Conservation (phyloP, 2,329 filamentous ascomycete genomes). For the Coniella lustricola region DNA sequence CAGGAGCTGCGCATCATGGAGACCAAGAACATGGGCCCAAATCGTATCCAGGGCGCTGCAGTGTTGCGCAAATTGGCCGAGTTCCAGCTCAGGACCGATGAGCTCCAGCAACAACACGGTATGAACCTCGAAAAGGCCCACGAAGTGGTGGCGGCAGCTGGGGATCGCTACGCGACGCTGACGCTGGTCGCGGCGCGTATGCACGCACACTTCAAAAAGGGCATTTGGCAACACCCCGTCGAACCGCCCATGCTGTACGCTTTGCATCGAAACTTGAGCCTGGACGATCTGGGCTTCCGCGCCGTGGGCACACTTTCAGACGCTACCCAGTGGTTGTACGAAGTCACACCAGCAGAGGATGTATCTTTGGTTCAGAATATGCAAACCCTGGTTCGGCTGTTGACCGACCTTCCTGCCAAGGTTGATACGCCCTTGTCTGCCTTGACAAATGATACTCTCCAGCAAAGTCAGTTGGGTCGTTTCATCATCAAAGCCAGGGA, state of each 20-base stretch:
- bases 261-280: constrained; percentile 57
- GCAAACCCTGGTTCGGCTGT: constrained; percentile 45
- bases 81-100: constrained; percentile 37
- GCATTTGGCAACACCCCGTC: constrained; percentile 31
- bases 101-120: constrained; percentile 41
- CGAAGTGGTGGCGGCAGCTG: constrained; percentile 30
- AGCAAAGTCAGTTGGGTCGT: constrained; percentile 25
- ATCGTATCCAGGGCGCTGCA: constrained; percentile 32
- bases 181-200: constrained; percentile 42
- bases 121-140: constrained; percentile 41
- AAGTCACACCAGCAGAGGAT: constrained; percentile 51
- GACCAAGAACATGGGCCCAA: constrained; percentile 33
- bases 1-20: constrained; percentile 31
- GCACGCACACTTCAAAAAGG: constrained; percentile 24
- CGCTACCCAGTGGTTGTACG: constrained; percentile 51
- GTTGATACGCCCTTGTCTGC: constrained; percentile 18
- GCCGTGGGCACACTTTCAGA: constrained; percentile 40
- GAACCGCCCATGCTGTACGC: constrained; percentile 54
- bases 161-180: constrained; percentile 40
- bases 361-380: constrained; percentile 44
- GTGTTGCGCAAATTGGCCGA: constrained; percentile 41
- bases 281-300: constrained; percentile 55
- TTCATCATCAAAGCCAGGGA: constrained; percentile 45
- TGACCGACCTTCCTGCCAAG: constrained; percentile 34
- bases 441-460: constrained; percentile 16